Conservation (phyloP, 225 moss, liverwort and hornwort species). For the Straminergon stramineum region DNA sequence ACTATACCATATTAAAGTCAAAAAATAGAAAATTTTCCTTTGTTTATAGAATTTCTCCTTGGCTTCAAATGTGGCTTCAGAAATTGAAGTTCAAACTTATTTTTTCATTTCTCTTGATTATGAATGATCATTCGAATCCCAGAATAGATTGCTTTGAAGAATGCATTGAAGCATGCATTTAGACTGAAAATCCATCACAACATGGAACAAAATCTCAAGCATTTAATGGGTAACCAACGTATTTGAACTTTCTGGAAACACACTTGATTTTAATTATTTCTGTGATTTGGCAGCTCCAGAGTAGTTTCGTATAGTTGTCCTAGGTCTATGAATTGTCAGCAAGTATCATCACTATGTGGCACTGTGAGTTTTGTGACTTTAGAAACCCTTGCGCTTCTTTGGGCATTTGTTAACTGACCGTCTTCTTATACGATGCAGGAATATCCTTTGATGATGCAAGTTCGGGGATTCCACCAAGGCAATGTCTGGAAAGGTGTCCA, state of each 20-base stretch:
- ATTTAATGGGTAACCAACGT: not conserved
- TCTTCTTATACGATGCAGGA: slow-evolving; percentile 8
- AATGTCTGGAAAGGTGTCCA: slow-evolving; percentile 40
- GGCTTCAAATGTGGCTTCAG: not conserved
- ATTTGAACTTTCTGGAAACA: not conserved
- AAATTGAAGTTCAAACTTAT: not conserved
- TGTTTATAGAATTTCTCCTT: too few species aligned
- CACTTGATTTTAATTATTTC: not conserved
- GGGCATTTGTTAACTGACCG: not conserved
- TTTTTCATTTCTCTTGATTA: not conserved
- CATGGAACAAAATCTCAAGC: not conserved
- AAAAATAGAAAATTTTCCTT: not conserved
- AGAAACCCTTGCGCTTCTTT: not conserved
- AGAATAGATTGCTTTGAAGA: not conserved
- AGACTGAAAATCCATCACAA: not conserved
- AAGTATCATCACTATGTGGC: not conserved
- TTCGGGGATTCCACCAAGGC: slow-evolving; percentile 21
- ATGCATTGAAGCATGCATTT: not conserved
- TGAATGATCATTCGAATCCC: not conserved
- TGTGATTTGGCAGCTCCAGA: not conserved
- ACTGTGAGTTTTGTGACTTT: not conserved
- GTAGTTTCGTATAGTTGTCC: not conserved
- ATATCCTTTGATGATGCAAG: slow-evolving; percentile 34
- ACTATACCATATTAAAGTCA: too few species aligned
- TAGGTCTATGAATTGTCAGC: not conserved